Evolutionary conservation across 352 stramenopile species (phyloP), one percentile per base, ranked within the genome.

Genomic region (Phytophthora gonapodyides): DNA sequence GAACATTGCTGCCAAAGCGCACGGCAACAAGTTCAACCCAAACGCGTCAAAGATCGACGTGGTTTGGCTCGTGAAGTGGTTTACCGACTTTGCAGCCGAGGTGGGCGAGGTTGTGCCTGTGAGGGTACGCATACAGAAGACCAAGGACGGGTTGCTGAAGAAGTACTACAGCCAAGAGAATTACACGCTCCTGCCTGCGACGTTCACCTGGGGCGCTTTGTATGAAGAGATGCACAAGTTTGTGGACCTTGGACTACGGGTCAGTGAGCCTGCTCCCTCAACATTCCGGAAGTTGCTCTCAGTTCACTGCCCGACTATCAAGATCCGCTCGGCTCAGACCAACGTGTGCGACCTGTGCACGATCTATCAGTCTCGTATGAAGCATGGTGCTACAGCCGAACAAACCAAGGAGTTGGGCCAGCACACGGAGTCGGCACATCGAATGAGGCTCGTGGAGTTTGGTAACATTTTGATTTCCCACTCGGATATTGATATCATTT

Each of bases 201-300:
- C 46, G 9, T 67, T 67, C 10, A 67, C 57, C 1, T 63, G 57
- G 51, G 46, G 49, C 1, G 11, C 15, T 7, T 12, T 71, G 2
- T 45, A 67, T 35, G 38, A 60, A 3, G 45, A 66, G 40, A 62
- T 67, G 34, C 31, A 52, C 5, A 34, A 61, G 30, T 33, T 66
- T n/a, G 41, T 11, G 7, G 33, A 50, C 6, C 30, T 47, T 4
- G 15, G 13, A 1, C 31, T 55, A 6, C 12, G 19, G 0, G 17
- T 57, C 1, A 1, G 7, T 0, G 45, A 35, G 3, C 60, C 60
- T 3, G 51, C 60, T 5, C 36, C 2, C 7, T 17, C 36, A 1
- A 67, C 45, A 1, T 45, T 67, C 44, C 12, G 60, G 2, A 51
- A 61, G 19, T 19, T 67, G 12, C n/a, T 62, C 6, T 17, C 8